Evolutionary conservation across 1,284 basidiomycete genomes (phyloP).

Genomic region (Apiotrichum sp.): DNA sequence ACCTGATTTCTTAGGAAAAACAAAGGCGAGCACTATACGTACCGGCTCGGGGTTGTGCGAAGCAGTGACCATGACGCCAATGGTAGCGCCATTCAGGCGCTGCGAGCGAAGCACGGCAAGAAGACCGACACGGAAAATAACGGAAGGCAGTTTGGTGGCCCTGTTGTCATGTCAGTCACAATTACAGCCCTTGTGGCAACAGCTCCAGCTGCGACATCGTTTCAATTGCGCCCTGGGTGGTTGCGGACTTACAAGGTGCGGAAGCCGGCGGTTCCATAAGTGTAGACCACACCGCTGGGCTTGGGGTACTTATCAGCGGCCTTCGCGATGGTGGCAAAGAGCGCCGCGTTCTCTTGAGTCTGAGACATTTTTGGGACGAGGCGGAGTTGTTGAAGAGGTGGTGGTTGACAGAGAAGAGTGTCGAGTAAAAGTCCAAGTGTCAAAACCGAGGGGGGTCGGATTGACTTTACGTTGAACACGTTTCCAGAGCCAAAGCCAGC

Average conservation of each 20-base stretch:
- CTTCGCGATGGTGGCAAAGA: constrained; percentile 32
- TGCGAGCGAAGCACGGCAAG: constrained; percentile 87
- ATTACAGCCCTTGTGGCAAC: neutral
- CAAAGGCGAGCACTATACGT: constrained; percentile 26
- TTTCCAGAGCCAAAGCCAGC: constrained; percentile 68
- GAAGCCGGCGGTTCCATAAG: constrained; percentile 95
- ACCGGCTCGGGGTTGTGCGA: constrained; percentile 96
- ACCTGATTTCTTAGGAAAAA: neutral
- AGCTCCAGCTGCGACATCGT: no score
- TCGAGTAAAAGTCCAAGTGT: no score
- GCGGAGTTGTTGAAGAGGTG: constrained; percentile 2
- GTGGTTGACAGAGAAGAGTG: neutral
- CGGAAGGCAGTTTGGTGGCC: constrained; percentile 76
- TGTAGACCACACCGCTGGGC: constrained; percentile 53
- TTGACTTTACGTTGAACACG: no score
- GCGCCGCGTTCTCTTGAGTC: constrained; percentile 21
- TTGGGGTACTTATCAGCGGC: constrained; percentile 48
- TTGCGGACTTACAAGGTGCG: constrained; percentile 67
- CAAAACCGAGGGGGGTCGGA: no score
- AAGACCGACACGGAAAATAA: constrained; percentile 86
- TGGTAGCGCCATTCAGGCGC: constrained; percentile 77
- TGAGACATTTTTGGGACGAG: constrained; percentile 47
- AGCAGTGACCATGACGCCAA: constrained; percentile 98
- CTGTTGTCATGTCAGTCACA: constrained; percentile 47
- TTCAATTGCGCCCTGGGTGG: no score